Conservation (phyloP, 164 flowering plant species). For the Saururus chinensis region DNA sequence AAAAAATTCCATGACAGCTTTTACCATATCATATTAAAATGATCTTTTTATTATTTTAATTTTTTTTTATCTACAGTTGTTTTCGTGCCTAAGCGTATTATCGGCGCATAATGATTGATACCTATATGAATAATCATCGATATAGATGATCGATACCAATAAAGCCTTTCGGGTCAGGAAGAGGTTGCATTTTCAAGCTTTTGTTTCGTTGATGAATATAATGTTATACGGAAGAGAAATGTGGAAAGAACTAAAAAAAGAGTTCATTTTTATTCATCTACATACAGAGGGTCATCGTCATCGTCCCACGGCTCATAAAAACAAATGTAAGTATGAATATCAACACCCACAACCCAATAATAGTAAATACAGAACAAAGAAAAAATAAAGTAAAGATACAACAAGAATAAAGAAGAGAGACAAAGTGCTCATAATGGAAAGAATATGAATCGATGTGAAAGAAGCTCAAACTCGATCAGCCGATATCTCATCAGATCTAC, state of each 20-base stretch:
- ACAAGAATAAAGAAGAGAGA: neutral
- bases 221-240: too few species aligned
- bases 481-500: neutral
- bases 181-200: too few species aligned
- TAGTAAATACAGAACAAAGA: neutral
- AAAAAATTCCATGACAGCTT: too few species aligned
- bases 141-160: too few species aligned
- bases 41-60: too few species aligned
- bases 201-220: too few species aligned
- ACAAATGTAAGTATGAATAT: slow-evolving; percentile 1
- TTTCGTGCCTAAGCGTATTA: too few species aligned
- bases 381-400: neutral
- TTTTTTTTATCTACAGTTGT: too few species aligned
- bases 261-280: slow-evolving; percentile 1
- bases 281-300: neutral
- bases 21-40: too few species aligned
- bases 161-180: too few species aligned
- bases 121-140: too few species aligned
- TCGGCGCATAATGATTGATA: too few species aligned
- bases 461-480: neutral
- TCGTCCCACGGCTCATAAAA: neutral
- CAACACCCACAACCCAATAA: slow-evolving; percentile 1
- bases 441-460: neutral
- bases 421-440: neutral
- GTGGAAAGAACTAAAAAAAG: neutral